Conservation (phyloP, 2,329 filamentous ascomycete species). For the Rhinocladiella similis region DNA sequence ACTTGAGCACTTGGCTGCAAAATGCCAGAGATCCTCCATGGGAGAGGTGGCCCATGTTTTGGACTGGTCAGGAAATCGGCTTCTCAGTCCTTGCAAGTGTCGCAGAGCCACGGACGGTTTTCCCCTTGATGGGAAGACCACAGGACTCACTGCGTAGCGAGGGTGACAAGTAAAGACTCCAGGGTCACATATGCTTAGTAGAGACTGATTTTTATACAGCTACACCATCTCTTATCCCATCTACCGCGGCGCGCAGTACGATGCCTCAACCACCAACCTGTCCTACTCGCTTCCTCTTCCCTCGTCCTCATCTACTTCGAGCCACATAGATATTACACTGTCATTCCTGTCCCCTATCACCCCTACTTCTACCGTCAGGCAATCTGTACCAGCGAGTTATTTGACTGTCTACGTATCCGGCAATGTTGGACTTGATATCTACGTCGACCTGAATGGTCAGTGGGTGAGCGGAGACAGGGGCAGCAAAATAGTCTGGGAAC, state of each 20-base stretch:
- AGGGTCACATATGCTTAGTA: conserved; percentile 34
- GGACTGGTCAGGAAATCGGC: conserved; percentile 69
- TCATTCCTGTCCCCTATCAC: conserved; percentile 77
- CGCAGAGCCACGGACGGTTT: conserved; percentile 60
- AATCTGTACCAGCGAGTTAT: conserved; percentile 81
- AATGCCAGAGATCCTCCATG: conserved; percentile 73
- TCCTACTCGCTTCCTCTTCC: conserved; percentile 61
- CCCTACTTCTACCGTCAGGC: conserved; percentile 74
- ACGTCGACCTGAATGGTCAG: conserved; percentile 70
- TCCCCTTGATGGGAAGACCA: conserved; percentile 64
- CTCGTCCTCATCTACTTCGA: conserved; percentile 35
- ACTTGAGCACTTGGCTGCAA: conserved; percentile 68
- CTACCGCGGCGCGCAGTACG: conserved; percentile 64
- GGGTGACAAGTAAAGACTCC: conserved; percentile 61
- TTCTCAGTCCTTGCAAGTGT: conserved; percentile 64
- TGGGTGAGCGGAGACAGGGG: conserved; percentile 78
- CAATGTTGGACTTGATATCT: conserved; percentile 62
- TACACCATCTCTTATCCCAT: conserved; percentile 60
- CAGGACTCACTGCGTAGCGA: conserved; percentile 63
- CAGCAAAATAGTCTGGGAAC: conserved; percentile 69
- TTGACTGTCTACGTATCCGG: conserved; percentile 70
- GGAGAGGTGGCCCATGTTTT: conserved; percentile 85
- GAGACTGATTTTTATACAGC: conserved; percentile 34
- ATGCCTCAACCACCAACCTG: conserved; percentile 70
- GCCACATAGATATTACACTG: conserved; percentile 52